Conservation (phyloP, 2,329 filamentous ascomycete genomes). For the Diaporthe helianthi region DNA sequence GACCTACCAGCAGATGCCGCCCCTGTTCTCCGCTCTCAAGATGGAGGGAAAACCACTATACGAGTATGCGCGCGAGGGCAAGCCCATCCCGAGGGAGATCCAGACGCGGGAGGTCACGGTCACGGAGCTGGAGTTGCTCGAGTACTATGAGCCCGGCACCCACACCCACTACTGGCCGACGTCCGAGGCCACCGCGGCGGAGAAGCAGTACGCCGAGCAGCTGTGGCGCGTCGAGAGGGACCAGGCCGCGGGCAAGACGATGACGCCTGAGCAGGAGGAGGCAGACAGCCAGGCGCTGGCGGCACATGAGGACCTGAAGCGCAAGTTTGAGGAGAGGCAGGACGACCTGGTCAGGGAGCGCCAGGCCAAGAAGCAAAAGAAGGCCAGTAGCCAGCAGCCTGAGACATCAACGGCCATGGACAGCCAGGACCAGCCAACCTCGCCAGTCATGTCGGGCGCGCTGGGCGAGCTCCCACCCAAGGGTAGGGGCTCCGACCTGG, state of each 20-base stretch:
- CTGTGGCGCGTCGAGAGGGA: constrained; percentile 68
- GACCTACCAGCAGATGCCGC: constrained; percentile 86
- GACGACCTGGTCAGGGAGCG: constrained; percentile 63
- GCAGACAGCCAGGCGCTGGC: constrained; percentile 62
- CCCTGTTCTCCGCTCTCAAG: constrained; percentile 90
- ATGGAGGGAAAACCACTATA: constrained; percentile 95
- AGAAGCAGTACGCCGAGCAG: constrained; percentile 79
- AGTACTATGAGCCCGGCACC: constrained; percentile 83
- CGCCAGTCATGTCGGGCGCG: constrained; percentile 64
- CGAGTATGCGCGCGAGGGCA: constrained; percentile 92
- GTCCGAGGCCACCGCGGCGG: constrained; percentile 76
- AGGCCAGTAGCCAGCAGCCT: constrained; percentile 40
- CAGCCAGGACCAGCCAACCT: constrained; percentile 36
- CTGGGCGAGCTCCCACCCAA: constrained; percentile 55
- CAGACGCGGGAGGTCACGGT: constrained; percentile 81
- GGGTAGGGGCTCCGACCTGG: constrained; percentile 59
- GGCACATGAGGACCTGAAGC: constrained; percentile 64
- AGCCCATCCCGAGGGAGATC: constrained; percentile 84
- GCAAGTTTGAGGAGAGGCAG: constrained; percentile 63
- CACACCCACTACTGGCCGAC: constrained; percentile 82
- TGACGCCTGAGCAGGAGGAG: constrained; percentile 62
- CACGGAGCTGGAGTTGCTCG: constrained; percentile 76
- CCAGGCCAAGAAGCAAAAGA: constrained; percentile 48
- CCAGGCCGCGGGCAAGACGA: constrained; percentile 56
- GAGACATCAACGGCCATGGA: constrained; percentile 38